phyloP scores from a whole-genome alignment of 2,329 filamentous ascomycete species.

The Aspergillus caelatus region DNA sequence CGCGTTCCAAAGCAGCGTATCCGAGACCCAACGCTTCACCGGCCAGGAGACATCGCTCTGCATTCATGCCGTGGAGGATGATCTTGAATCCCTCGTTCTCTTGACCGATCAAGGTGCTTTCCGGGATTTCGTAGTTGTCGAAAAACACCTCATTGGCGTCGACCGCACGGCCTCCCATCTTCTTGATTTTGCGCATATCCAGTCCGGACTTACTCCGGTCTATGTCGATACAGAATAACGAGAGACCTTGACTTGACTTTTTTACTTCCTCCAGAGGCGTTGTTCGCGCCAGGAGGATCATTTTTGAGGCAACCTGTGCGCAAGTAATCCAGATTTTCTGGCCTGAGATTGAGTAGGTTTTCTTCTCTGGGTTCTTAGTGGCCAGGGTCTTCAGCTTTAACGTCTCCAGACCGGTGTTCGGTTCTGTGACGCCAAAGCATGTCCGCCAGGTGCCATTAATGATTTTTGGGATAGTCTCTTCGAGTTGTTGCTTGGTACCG shows the following conservation, averaged over 20 bases:
- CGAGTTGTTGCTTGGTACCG: conserved; percentile 65
- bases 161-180: conserved; percentile 82
- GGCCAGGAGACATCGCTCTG: conserved; percentile 73
- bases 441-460: conserved; percentile 71
- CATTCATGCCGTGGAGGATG: conserved; percentile 78
- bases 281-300: conserved; percentile 80
- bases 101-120: conserved; percentile 66
- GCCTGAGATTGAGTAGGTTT: conserved; percentile 68
- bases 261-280: conserved; percentile 67
- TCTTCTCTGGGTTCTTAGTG: conserved; percentile 52
- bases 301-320: conserved; percentile 78
- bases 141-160: conserved; percentile 90
- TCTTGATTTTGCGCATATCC: conserved; percentile 72
- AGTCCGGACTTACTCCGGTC: conserved; percentile 63
- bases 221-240: conserved; percentile 79
- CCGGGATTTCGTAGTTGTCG: conserved; percentile 71
- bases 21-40: conserved; percentile 80
- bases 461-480: conserved; percentile 68
- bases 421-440: conserved; percentile 86
- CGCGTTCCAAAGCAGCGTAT: conserved; percentile 68
- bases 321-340: conserved; percentile 92
- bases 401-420: conserved; percentile 78
- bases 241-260: conserved; percentile 75
- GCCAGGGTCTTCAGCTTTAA: conserved; percentile 70
- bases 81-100: conserved; percentile 80